Evolutionary conservation across 2,329 filamentous ascomycete species (phyloP), one percentile per base, ranked within the genome.

Genomic region (Onygena corvina): DNA sequence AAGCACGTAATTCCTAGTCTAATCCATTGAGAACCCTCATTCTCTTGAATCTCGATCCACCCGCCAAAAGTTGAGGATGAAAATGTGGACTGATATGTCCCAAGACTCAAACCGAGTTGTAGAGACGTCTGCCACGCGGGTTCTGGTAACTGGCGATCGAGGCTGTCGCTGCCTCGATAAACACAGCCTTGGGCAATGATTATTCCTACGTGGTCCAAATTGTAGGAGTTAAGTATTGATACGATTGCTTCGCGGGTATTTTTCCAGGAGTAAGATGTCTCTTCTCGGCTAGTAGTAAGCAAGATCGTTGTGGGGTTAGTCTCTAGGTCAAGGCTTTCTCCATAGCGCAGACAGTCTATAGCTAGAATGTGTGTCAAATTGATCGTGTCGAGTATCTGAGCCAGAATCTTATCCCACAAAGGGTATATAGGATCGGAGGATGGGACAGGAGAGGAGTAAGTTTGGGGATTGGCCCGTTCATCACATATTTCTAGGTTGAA

Each of bases 261-360:
- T 16, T 25, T 47, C 45, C 45, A 36, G 2, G 25, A 9, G 29
- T 14, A n/a, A 31, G n/a, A 31, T 33, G 20, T n/a, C n/a, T n/a
- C n/a, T n/a, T n/a, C n/a, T n/a, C 21, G 40, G 2, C 46, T 27
- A 11, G 44, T 38, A 16, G 50, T 54, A 56, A 55, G 56, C 38
- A 52, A 14, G 30, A 30, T 20, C 6, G 50, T 46, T 20, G 30
- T 20, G 12, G 47, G 31, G 16, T 42, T 40, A n/a, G 36, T 23
- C 21, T 36, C 30, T 6, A 5, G 3, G 18, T 35, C 30, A 11
- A 14, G 2, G 11, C 6, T 27, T 20, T 27, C 16, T 11, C 31
- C 9, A 16, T 7, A 33, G 14, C 30, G 45, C 16, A 47, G 35
- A 25, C 45, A 47, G 4, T 47, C 50, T 27, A 51, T 38, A 16